A percentile compares a stretch with the other conserved stretches of the same genome.
Conservation (phyloP, 371 early-diverging fungal genomes). For the Apophysomyces trapeziformis region DNA sequence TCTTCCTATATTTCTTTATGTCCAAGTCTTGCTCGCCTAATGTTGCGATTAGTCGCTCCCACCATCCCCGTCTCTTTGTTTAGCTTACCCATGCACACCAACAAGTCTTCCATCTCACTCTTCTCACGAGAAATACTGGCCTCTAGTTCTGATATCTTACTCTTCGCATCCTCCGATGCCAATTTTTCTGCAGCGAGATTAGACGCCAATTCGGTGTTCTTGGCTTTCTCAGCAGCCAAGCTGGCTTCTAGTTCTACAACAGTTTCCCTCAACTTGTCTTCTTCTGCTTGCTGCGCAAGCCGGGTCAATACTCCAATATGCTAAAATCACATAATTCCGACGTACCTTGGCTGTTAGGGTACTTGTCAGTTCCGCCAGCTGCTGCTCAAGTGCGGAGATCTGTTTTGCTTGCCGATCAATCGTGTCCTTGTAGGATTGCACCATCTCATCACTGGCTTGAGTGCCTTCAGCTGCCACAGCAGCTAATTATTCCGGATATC, state of each 20-base stretch:
- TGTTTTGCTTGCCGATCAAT: conserved; percentile 51
- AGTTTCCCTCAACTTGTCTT: conserved; percentile 3
- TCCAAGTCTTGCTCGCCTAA: conserved; percentile 75
- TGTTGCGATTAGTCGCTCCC: not conserved
- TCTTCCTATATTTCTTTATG: conserved; percentile 60
- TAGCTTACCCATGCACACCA: conserved; percentile 76
- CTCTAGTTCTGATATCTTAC: conserved; percentile 25
- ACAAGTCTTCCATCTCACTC: conserved; percentile 86
- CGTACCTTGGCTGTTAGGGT: conserved; percentile 31
- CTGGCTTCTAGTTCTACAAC: conserved; percentile 1
- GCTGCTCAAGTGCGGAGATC: conserved; percentile 27
- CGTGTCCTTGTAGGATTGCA: conserved; percentile 51
- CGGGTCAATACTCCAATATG: not conserved
- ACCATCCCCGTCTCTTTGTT: not conserved
- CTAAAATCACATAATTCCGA: not conserved
- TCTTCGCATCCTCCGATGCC: conserved; percentile 38
- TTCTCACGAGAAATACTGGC: conserved; percentile 55
- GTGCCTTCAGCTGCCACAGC: conserved; percentile 23
- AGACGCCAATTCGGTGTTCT: conserved; percentile 35
- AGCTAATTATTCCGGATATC: conserved; percentile 13
- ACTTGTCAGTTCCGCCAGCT: conserved; percentile 32
- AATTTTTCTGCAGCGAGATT: conserved; percentile 20
- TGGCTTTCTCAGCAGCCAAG: conserved; percentile 23
- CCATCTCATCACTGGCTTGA: conserved; percentile 30
- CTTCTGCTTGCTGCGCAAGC: conserved; percentile 10